A percentile compares a stretch with the other conserved stretches of the same genome.
Conservation (phyloP, 192 early-diverging fungal genomes). For the Entomortierella beljakovae region DNA sequence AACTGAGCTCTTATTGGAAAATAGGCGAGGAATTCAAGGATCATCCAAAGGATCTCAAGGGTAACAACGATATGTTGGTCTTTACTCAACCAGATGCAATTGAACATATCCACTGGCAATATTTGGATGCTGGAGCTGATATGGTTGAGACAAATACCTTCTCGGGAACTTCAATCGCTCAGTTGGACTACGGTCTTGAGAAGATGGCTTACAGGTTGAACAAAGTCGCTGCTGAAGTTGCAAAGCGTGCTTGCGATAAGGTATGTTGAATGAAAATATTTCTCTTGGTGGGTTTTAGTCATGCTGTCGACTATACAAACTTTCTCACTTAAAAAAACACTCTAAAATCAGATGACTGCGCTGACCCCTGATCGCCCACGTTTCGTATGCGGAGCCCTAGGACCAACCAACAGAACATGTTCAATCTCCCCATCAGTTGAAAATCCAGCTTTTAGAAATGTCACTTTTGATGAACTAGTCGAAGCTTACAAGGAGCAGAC, state of each 20-base stretch:
- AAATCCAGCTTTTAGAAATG: constrained; percentile 94
- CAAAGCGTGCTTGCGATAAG: constrained; percentile 85
- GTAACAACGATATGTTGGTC: constrained; percentile 97
- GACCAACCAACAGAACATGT: constrained; percentile 95
- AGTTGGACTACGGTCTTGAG: constrained; percentile 92
- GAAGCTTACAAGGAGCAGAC: constrained; percentile 92
- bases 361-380: constrained; percentile 83
- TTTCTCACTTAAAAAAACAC: not conserved
- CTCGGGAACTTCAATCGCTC: constrained; percentile 90
- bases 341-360: constrained; percentile 64
- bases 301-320: no score
- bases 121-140: constrained; percentile 92
- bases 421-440: constrained; percentile 98
- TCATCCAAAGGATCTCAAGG: constrained; percentile 88
- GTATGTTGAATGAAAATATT: constrained; percentile 24
- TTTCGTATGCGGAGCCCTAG: constrained; percentile 90
- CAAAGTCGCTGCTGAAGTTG: constrained; percentile 88
- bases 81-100: constrained; percentile 92
- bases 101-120: constrained; percentile 89
- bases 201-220: constrained; percentile 92
- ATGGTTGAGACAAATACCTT: constrained; percentile 99
- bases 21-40: constrained; percentile 83
- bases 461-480: constrained; percentile 95
- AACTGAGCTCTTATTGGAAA: not conserved
- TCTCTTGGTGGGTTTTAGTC: no score